Percentiles rank a stretch among this genome's conserved stretches.
phyloP scores from a whole-genome alignment of 169 alveolate species.

The Neospora caninum region DNA sequence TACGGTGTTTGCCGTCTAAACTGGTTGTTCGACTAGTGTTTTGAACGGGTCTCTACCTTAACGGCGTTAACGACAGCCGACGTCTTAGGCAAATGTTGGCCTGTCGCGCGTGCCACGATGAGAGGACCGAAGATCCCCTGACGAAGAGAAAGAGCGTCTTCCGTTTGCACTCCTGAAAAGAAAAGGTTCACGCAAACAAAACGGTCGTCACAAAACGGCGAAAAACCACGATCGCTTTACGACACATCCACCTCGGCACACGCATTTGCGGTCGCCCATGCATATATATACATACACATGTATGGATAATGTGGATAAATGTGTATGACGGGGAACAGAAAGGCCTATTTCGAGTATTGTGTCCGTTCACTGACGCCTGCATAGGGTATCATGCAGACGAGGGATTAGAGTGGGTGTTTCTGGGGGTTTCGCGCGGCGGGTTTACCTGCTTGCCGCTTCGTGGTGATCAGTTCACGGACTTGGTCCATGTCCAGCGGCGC shows the following conservation, averaged over 20 bases:
- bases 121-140: slow-evolving; percentile 65
- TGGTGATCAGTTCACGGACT: slow-evolving; percentile 23
- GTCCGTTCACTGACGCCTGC: background rate
- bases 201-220: background rate
- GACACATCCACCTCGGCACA: background rate
- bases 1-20: too few relatives aligned
- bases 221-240: background rate
- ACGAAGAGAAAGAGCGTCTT: slow-evolving; percentile 67
- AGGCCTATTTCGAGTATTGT: background rate
- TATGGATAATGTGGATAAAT: background rate
- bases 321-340: background rate
- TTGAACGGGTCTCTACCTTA: background rate
- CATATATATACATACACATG: background rate
- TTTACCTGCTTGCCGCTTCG: slow-evolving; percentile 40
- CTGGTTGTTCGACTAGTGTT: too few relatives aligned
- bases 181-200: background rate
- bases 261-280: background rate
- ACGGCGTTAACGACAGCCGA: slow-evolving; percentile 15
- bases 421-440: background rate
- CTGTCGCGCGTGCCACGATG: slow-evolving; percentile 68
- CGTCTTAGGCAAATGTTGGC: background rate
- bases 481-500: slow-evolving; percentile 6
- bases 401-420: background rate
- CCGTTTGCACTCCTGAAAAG: slow-evolving; percentile 65
- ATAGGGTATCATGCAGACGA: background rate